Base-by-base conservation (phyloP, 768 basidiomycete species). In the Naganishia antarctica region DNA sequence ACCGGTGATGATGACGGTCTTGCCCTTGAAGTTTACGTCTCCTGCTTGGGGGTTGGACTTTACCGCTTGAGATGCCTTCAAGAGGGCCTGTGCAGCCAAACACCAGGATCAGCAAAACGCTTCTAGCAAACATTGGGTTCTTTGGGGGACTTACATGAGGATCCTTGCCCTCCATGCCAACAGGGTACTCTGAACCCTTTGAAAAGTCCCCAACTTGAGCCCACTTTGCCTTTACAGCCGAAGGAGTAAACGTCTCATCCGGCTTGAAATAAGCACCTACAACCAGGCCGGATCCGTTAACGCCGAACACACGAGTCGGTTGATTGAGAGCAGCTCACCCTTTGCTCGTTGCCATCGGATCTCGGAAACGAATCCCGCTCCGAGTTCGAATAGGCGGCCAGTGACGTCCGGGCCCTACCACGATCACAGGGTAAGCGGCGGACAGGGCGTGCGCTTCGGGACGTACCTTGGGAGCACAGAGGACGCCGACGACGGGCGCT, bases 1-100 rank as follows among this genome's bases (percentile, higher is more conserved):
- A 41, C 94, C 96, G 2, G 96, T 98, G 70, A 98, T 83, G 70
- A 99, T 86, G 65, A 89, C 89, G 12, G 91, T 94, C 80, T 97
- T 87, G 16, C 86, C 88, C 65, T 90, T 88, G 74, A 88, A 98
- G 8, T 86, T 84, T 63, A 97, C 85, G 46, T 82, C 81, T 0
- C 83, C 82, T 12, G 84, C 80, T 74, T 91, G 90, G 26, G 80
- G 67, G 74, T 94, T 96, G 0, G 85, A 68, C 1, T 87, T 69
- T 26, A 88, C 78, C 32, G 80, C 81, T 65, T 82, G 81, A n/a
- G 89, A 84, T 49, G 80, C 70, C 70, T 89, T 82, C 28, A 91
- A 83, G 74, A 85, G 82, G 64, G 80, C 77, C 79, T 79, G 66
- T 3, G 82, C 83, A 50, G 7, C 34, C 34, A 34, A 37, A 47